Conservation (phyloP, 2,329 filamentous ascomycete genomes). For the Epichloe glyceriae region DNA sequence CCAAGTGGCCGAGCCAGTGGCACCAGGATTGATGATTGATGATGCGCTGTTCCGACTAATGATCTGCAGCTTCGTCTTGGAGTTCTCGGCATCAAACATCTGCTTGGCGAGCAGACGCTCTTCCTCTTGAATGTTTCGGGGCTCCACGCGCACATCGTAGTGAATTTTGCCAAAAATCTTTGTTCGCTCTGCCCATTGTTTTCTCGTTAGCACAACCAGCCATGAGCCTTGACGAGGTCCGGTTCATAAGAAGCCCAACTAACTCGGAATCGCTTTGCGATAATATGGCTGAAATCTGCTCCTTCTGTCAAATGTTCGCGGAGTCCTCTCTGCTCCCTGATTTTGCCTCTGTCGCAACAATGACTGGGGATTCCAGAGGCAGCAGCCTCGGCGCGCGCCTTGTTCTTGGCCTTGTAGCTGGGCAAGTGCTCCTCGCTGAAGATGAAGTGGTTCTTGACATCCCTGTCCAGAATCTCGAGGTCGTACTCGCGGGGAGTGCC, state of each 20-base stretch:
- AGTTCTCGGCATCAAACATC: slow-evolving; percentile 37
- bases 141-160: slow-evolving; percentile 65
- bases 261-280: slow-evolving; percentile 63
- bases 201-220: slow-evolving; percentile 10
- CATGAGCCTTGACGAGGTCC: not conserved
- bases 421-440: slow-evolving; percentile 91
- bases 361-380: slow-evolving; percentile 44
- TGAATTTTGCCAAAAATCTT: slow-evolving; percentile 58
- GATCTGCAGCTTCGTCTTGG: slow-evolving; percentile 36
- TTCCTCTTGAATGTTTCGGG: slow-evolving; percentile 59
- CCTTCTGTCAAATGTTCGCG: slow-evolving; percentile 31
- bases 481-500: slow-evolving; percentile 77
- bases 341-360: slow-evolving; percentile 31
- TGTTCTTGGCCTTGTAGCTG: slow-evolving; percentile 32
- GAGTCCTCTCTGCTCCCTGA: slow-evolving; percentile 17
- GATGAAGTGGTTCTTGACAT: slow-evolving; percentile 76
- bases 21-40: slow-evolving; percentile 43
- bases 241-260: slow-evolving; percentile 17
- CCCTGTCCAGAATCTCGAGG: slow-evolving; percentile 49
- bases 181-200: slow-evolving; percentile 53
- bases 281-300: slow-evolving; percentile 45
- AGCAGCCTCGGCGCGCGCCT: slow-evolving; percentile 40
- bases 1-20: slow-evolving; percentile 24
- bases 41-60: slow-evolving; percentile 37
- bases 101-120: slow-evolving; percentile 47